Base-by-base conservation (phyloP, 1,139 yeast species). In the Debaryomyces coudertii region DNA sequence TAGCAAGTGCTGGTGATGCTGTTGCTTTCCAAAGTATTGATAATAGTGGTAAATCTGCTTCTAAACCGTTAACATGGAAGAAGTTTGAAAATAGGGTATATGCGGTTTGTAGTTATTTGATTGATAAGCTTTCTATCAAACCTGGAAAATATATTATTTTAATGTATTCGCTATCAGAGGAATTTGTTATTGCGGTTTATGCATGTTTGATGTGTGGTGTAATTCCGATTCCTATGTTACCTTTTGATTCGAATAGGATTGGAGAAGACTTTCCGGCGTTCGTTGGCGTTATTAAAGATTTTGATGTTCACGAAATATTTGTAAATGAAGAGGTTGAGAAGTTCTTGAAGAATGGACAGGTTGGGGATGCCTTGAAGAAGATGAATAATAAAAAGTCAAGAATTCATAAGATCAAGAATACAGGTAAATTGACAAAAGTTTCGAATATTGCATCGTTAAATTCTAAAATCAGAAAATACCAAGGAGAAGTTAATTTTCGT, bases 161-260 rank as follows among this genome's bases (percentile, higher is more conserved):
- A 53, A 87, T 90, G 87, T 90, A 88, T 60, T 86, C 96, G 0
- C 80, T 93, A 44, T 83, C 93, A 0, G 97, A 92, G 49, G 98
- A 93, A 51, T 93, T 82, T 61, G 82, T 87, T 6, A 82, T 89
- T 36, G 90, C 96, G 1, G 74, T 90, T 0, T 84, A 84, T 63
- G 97, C 99, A 0, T 93, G 98, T 62, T 78, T 93, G 61, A 68
- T 86, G 50, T 79, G 92, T 51, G 97, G 97, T 1, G 72, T 90
- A 3, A 77, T 87, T 6, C 86, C 93, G 0, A 81, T 93, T 12
- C 97, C 98, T 0, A 66, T 93, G 63, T 74, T 87, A 5, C 90
- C 96, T 0, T 70, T 90, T 44, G 92, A 87, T 54, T 76, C 83
- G 8, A 79, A 77, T 43, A 71, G 93, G 47, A 71, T 85, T 8